Evolutionary conservation across 148 eudicot genomes (phyloP), one percentile per base, ranked within the genome.

Genomic region (Persicaria maculosa): DNA sequence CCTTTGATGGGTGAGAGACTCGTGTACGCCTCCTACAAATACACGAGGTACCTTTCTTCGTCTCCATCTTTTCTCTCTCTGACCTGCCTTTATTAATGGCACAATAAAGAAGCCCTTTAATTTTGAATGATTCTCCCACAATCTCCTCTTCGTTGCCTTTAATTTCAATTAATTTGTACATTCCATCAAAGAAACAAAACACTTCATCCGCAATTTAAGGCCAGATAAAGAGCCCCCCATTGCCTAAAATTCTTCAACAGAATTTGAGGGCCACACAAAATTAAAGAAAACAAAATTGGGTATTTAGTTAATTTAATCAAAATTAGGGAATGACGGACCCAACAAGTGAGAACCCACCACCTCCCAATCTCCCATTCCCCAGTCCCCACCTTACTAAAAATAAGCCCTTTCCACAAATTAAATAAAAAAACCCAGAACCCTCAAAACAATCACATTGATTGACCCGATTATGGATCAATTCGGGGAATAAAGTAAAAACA

Each of bases 131-230:
- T 85, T 82, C 82, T 50, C 40, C 46, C 53, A 77, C 81, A 81
- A 77, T 53, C 31, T 65, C 77, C 78, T 43, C 14, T 71, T 43
- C 58, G 17, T 20, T 47, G 12, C 40, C 40, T 59, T 71, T 59
- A 45, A 57, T 57, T 19, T 64, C 15, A 74, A 74, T 76, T 31
- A 31, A 31, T 31, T 31, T 57, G 25, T 57, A 57, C 19, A 57
- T 57, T 57, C 61, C 20, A 59, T 25, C 11, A 22, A 40, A 59
- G 65, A 59, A 73, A 81, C 68, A 68, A 72, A 81, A 45, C 70
- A 53, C 62, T 76, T 77, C 75, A 75, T 78, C 87, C 85, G 74
- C 72, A 77, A 82, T 75, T 82, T 77, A 48, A 82, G 87, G 83
- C 76, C 57, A 78, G 58, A 54, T 55, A 75, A 77, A 84, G 75